Base-by-base conservation (phyloP, 1,284 basidiomycete genomes). In the Xerocomus minutiporus region DNA sequence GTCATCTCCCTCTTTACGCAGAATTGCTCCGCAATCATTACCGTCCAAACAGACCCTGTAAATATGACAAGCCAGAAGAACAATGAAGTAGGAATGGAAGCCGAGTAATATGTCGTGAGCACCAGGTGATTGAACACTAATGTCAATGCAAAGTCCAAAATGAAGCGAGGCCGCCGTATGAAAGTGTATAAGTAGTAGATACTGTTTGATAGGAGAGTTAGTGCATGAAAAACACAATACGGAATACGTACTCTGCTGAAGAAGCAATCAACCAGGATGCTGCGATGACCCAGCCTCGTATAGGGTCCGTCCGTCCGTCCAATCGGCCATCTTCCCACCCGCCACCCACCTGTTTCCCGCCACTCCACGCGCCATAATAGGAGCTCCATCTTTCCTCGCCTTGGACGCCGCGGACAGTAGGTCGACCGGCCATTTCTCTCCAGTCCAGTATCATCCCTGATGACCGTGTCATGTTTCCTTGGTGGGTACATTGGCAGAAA, bases 381-480 rank as follows among this genome's bases (percentile, higher is more conserved):
- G 82, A 79, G 46, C 72, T 75, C 83, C 85, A 90, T 35, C 79
- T 73, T 49, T 81, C 79, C 54, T 80, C 81, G 17, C 81, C 83
- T 39, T 81, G 77, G 51, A 80, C 72, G 15, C 81, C 80, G 53
- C 78, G 66, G 46, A 87, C 80, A 0, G 91, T 93, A 3, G 88
- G 83, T 52, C 81, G 73, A 8, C 91, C 89, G 1, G 91, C 89
- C 80, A 99, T 86, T 70, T 97, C 91, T 45, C 93, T 80, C 96
- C 96, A 99, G 72, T 99, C 95, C 83, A 99, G 91, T 29, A 98
- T 76, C 88, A 94, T 91, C 8, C 86, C 86, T 88, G 51, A 45
- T 48, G 43, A 53, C 6, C 36, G 50, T 48, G 49, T 20, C 17
- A 8, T 52, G 38, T 54, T 49, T 40, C 25, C 28, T 50, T 29